Evolutionary conservation across 768 basidiomycete species (phyloP).

Genomic region (Phaeotremella fagi): DNA sequence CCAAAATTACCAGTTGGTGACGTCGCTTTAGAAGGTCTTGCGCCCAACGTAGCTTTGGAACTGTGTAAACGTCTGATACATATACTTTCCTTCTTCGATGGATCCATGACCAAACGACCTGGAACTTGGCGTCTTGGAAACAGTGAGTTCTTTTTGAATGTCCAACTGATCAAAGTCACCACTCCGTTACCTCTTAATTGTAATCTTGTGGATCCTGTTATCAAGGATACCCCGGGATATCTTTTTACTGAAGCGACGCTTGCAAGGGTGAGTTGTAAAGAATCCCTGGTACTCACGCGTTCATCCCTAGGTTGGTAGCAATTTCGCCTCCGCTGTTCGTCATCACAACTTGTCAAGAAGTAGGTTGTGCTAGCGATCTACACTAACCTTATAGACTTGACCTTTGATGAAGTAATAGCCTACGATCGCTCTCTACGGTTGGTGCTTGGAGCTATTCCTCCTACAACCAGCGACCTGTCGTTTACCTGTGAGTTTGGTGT

Average conservation of each 20-base stretch:
- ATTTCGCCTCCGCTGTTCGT: neutral
- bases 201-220: no score
- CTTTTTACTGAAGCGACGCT: constrained; percentile 9
- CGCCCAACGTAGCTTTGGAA: neutral
- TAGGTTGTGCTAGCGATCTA: no score
- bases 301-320: neutral
- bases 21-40: neutral
- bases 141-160: neutral
- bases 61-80: constrained; percentile 13
- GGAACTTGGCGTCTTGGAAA: constrained; percentile 7
- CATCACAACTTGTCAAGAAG: no score
- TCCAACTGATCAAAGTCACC: neutral
- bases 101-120: constrained; percentile 7
- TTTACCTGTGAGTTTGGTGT: no score
- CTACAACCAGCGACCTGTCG: neutral
- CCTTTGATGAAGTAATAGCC: neutral
- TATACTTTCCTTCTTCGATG: constrained; percentile 13
- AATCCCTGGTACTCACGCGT: neutral
- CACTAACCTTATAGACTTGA: neutral
- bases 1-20: neutral
- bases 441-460: neutral
- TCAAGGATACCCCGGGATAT: no score
- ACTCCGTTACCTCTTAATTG: no score
- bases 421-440: constrained; percentile 1
- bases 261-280: constrained; percentile 6